Base-by-base conservation (phyloP, 495 filamentous ascomycete genomes). In the Friedmanniomyces simplex region DNA sequence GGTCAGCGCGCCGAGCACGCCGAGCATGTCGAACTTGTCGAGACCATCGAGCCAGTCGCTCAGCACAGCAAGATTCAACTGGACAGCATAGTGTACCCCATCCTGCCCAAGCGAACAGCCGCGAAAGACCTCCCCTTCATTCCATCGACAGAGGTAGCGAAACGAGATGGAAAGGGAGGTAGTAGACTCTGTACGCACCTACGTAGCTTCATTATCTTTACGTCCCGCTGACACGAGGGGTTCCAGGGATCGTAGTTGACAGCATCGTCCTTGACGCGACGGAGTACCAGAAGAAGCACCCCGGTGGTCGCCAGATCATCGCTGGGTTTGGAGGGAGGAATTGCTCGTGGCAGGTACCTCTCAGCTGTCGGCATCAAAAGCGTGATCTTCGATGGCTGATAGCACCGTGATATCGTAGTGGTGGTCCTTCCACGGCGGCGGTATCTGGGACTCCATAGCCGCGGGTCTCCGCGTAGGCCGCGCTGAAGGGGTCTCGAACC, bases 161-260 rank as follows among this genome's bases (percentile, higher is more conserved):
- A 60, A 42, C 39, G 37, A 26, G 51, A 51, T 30, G 49, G 52
- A 2, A 45, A 52, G 21, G 50, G 54, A 48, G 52, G 22, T 1
- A 50, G 28, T n/a, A 57, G 58, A 48, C 58, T 61, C 26, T 61
- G 58, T 56, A 56, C 58, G 53, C 34, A 61, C 58, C 42, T 37
- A 37, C 43, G 18, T 54, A 60, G 10, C 26, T 34, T 46, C 25
- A 1, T 21, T 47, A 6, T 10, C 30, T 16, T 14, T n/a, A 8
- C 42, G 42, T 6, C 25, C 22, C 5, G 25, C 58, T 47, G 32
- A 52, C 37, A 12, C n/a, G n/a, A n/a, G 32, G 2, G 1, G 2
- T 46, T 21, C 16, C 43, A 61, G 58, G 52, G 52, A 55, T 56
- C 25, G 58, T 61, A 12, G 52, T 61, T 1, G 46, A 55, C 47